Evolutionary conservation across 2,329 filamentous ascomycete species (phyloP), one percentile per base, ranked within the genome.

Genomic region (Aspergillus aculeatus): DNA sequence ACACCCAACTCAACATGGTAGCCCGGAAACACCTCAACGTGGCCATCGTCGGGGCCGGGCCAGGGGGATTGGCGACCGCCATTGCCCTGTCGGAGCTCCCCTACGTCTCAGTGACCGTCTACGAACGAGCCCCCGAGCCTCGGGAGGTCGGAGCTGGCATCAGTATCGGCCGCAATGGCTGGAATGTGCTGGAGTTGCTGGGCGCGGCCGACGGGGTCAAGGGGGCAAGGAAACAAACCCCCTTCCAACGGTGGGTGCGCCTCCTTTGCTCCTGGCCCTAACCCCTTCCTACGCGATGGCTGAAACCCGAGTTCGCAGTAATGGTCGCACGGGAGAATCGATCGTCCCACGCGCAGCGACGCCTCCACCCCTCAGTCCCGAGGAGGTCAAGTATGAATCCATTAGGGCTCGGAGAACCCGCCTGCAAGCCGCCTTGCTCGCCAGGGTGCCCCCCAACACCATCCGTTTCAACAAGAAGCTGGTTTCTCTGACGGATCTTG

Each of bases 381-480:
- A 32, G 2, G 29, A 41, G 1, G n/a, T 14, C 3, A 12, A 29
- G 19, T 50, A 31, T 14, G 56, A 50, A 1, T 23, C 38, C 1
- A 59, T 59, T n/a, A n/a, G 57, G 57, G 51, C 57, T 9, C 24
- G 57, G 41, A 16, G 57, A 10, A 59, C 57, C 9, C 51, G 57
- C n/a, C 29, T 59, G 57, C 57, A 59, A 31, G 11, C 44, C 7
- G 57, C 57, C 7, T 44, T 59, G 2, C 51, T 59, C 23, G 51
- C 11, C 32, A 5, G n/a, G 1, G 32, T 35, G 5, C 32, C 32
- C 4, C 4, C 32, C 32, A 16, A 35, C 32, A 35, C 12, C 32
- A 35, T 35, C 32, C 32, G 14, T 2, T 35, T 35, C 32, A 35
- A 16, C 14, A 35, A 35, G 14, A 35, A 35, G 32, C 32, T 35